Percentiles rank a stretch among this genome's conserved stretches.
Conservation (phyloP, 2,329 filamentous ascomycete genomes). For the Torrubiella hemipterigena region DNA sequence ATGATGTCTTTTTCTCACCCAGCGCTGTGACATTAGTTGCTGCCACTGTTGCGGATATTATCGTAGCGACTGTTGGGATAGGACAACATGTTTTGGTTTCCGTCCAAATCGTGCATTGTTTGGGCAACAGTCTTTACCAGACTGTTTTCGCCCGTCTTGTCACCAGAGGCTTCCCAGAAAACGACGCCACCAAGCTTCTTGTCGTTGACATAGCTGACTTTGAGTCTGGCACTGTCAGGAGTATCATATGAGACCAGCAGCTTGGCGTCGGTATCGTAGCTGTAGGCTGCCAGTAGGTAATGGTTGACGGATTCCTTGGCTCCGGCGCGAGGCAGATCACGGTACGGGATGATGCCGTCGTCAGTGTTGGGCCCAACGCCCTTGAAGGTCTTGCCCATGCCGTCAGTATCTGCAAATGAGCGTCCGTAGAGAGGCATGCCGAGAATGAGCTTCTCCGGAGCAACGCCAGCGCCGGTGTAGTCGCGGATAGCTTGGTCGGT, state of each 20-base stretch:
- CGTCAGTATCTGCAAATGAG: background rate
- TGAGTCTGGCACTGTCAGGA: slow-evolving; percentile 41
- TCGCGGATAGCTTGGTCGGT: slow-evolving; percentile 51
- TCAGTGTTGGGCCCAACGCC: background rate
- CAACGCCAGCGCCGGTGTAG: slow-evolving; percentile 53
- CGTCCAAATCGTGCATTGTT: slow-evolving; percentile 35
- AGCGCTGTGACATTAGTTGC: no score
- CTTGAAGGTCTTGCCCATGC: background rate
- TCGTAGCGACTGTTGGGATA: slow-evolving; percentile 46
- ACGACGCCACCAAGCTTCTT: slow-evolving; percentile 60
- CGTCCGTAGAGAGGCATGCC: slow-evolving; percentile 53
- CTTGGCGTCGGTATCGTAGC: slow-evolving; percentile 43
- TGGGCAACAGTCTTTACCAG: slow-evolving; percentile 43
- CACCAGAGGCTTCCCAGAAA: slow-evolving; percentile 75
- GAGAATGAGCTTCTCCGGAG: slow-evolving; percentile 55
- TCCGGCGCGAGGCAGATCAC: background rate
- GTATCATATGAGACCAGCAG: slow-evolving; percentile 63
- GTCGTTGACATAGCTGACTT: slow-evolving; percentile 50
- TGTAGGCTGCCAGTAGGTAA: slow-evolving; percentile 52
- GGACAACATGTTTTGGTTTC: slow-evolving; percentile 35
- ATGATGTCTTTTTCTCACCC: slow-evolving; percentile 20
- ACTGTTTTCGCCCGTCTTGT: slow-evolving; percentile 39
- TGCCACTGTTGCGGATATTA: no score
- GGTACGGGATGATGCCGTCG: background rate
- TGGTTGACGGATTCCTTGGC: slow-evolving; percentile 27